phyloP scores from a whole-genome alignment of 345 rosid genomes.

The Eucalyptus rudis region DNA sequence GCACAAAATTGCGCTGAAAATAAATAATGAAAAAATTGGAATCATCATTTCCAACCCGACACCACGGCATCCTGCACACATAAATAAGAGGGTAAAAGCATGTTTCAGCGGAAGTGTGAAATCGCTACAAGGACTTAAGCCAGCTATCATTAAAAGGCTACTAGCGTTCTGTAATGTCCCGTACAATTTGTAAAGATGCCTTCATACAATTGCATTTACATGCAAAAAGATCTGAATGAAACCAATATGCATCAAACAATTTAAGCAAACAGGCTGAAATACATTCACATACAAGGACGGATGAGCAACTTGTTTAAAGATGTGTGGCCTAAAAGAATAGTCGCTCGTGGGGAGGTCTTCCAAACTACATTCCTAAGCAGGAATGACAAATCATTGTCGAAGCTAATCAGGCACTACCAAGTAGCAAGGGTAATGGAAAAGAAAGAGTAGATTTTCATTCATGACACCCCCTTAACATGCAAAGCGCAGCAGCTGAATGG shows the following conservation, averaged over 20 bases:
- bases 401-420: neutral
- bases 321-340: neutral
- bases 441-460: neutral
- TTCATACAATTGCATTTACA: neutral
- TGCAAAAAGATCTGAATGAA: neutral
- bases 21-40: conserved; percentile 57
- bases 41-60: conserved; percentile 24
- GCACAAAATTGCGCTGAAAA: conserved; percentile 32
- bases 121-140: neutral
- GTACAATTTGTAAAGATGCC: neutral
- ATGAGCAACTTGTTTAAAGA: neutral
- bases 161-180: neutral
- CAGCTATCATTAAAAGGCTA: neutral
- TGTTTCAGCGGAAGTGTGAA: neutral
- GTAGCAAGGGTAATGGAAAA: neutral
- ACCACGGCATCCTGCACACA: conserved; percentile 44
- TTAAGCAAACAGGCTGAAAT: neutral
- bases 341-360: neutral
- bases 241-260: neutral
- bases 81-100: neutral
- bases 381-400: neutral
- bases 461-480: neutral
- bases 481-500: neutral
- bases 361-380: neutral
- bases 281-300: neutral